Evolutionary conservation across 192 early-diverging fungal genomes (phyloP).

Genomic region (Coemansia sp.): DNA sequence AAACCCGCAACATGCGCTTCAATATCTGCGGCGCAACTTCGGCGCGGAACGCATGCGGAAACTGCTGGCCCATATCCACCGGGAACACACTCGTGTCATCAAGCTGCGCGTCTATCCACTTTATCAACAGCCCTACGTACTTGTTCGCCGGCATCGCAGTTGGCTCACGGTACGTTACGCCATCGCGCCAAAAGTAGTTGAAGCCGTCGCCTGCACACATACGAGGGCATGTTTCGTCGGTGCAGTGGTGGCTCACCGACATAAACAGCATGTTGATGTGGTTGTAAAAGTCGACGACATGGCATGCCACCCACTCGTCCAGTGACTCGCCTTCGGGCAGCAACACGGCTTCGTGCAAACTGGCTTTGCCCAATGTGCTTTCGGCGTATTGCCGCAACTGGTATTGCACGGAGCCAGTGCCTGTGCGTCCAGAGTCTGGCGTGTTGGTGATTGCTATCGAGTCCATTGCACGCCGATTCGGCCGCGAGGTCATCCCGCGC

Average conservation of each 20-base stretch:
- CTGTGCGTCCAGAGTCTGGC: conserved; percentile 14
- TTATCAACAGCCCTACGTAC: conserved; percentile 86
- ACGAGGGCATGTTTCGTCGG: conserved; percentile 79
- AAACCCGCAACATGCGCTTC: conserved; percentile 86
- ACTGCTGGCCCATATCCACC: conserved; percentile 69
- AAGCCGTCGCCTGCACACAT: conserved; percentile 88
- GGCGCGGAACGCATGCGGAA: conserved; percentile 70
- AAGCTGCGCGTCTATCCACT: conserved; percentile 77
- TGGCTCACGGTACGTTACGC: conserved; percentile 80
- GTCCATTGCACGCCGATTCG: conserved; percentile 46
- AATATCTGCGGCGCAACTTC: conserved; percentile 72
- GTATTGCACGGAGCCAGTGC: conserved; percentile 48
- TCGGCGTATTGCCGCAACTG: conserved; percentile 61
- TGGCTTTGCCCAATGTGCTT: conserved; percentile 76
- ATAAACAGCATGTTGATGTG: conserved; percentile 95
- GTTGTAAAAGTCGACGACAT: conserved; percentile 94
- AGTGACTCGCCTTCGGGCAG: conserved; percentile 85
- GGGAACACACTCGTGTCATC: conserved; percentile 90
- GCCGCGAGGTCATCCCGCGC: conserved; percentile 49
- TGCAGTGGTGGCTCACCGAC: conserved; percentile 83
- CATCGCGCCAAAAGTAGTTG: conserved; percentile 90
- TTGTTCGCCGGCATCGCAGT: conserved; percentile 82
- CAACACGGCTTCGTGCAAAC: conserved; percentile 72
- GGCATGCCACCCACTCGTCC: conserved; percentile 93
- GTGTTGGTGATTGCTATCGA: conserved; percentile 49